These are phyloP conservation scores for Proliferodiscus dingleyae DNA, from an alignment of 2,329 filamentous ascomycete genomes.

Conservation along the genomic window DNA sequence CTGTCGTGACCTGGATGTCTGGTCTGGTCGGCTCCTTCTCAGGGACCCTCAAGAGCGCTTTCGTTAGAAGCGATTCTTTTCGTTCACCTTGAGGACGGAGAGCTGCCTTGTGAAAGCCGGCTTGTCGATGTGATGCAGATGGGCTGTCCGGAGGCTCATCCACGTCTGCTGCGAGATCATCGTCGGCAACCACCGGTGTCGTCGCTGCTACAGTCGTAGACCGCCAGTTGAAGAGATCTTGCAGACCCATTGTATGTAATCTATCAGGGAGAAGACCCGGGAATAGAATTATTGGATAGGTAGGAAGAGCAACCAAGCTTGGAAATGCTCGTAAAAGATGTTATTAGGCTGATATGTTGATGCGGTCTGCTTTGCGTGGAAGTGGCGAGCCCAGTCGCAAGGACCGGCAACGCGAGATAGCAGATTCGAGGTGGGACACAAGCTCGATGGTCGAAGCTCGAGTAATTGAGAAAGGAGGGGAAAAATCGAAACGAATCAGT, in stretches of 20 bases:
- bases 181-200: slow-evolving; percentile 39
- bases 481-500: slow-evolving; percentile 2
- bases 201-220: slow-evolving; percentile 34
- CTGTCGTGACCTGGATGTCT: slow-evolving; percentile 37
- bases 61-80: slow-evolving; percentile 80
- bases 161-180: slow-evolving; percentile 68
- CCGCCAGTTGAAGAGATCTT: slow-evolving; percentile 42
- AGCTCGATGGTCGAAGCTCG: slow-evolving; percentile 6
- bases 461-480: slow-evolving; percentile 5
- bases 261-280: slow-evolving; percentile 12
- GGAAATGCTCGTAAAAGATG: slow-evolving; percentile 1
- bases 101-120: slow-evolving; percentile 31
- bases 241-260: slow-evolving; percentile 25
- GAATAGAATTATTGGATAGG: slow-evolving; percentile 4
- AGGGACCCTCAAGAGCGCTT: slow-evolving; percentile 67
- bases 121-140: slow-evolving; percentile 7
- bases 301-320: slow-evolving; percentile 3
- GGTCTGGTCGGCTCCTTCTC: slow-evolving; percentile 47
- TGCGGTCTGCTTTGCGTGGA: background rate
- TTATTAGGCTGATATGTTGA: slow-evolving; percentile 4
- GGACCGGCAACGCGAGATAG: slow-evolving; percentile 4
- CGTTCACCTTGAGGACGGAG: slow-evolving; percentile 47
- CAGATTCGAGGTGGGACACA: slow-evolving; percentile 4
- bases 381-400: background rate
- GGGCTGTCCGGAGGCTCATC: slow-evolving; percentile 79